A percentile compares a stretch with the other conserved stretches of the same genome.
These are phyloP conservation scores for Fusarium camptoceras DNA, from an alignment of 2,329 filamentous ascomycete species.

Conservation along the genomic window DNA sequence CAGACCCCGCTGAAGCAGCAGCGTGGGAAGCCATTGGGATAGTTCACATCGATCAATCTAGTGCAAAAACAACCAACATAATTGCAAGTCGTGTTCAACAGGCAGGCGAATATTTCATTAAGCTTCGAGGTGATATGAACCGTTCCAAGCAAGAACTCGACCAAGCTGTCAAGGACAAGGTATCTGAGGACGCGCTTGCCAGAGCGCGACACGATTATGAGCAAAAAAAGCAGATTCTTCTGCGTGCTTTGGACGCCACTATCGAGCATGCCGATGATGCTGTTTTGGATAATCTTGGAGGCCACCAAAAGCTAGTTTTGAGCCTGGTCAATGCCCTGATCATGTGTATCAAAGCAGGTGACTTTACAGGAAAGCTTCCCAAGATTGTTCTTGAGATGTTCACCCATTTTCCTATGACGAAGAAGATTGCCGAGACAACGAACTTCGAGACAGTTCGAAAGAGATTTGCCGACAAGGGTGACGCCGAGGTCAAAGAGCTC, in stretches of 20 bases:
- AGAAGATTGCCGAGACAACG: slow-evolving; percentile 70
- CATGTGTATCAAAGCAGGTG: slow-evolving; percentile 63
- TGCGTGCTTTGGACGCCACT: slow-evolving; percentile 64
- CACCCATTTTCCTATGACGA: slow-evolving; percentile 70
- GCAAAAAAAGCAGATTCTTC: slow-evolving; percentile 61
- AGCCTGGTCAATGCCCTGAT: slow-evolving; percentile 66
- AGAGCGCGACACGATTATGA: slow-evolving; percentile 57
- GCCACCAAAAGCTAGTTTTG: slow-evolving; percentile 67
- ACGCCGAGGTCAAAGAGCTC: slow-evolving; percentile 71
- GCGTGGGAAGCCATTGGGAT: slow-evolving; percentile 66
- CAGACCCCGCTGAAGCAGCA: slow-evolving; percentile 59
- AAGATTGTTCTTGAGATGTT: slow-evolving; percentile 70
- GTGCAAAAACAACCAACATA: slow-evolving; percentile 52
- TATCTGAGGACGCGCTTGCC: slow-evolving; percentile 51
- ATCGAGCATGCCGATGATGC: slow-evolving; percentile 66
- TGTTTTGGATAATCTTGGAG: slow-evolving; percentile 68
- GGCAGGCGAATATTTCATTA: slow-evolving; percentile 63
- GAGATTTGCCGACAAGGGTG: slow-evolving; percentile 72
- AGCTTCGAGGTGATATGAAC: slow-evolving; percentile 61
- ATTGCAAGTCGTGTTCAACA: slow-evolving; percentile 63
- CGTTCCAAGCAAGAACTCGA: slow-evolving; percentile 60
- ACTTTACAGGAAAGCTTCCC: slow-evolving; percentile 66
- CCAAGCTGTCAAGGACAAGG: slow-evolving; percentile 57
- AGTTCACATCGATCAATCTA: slow-evolving; percentile 59
- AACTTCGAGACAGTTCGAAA: slow-evolving; percentile 75